phyloP scores from a whole-genome alignment of 176 grass and related monocot species.

The Phoenix roebelenii region DNA sequence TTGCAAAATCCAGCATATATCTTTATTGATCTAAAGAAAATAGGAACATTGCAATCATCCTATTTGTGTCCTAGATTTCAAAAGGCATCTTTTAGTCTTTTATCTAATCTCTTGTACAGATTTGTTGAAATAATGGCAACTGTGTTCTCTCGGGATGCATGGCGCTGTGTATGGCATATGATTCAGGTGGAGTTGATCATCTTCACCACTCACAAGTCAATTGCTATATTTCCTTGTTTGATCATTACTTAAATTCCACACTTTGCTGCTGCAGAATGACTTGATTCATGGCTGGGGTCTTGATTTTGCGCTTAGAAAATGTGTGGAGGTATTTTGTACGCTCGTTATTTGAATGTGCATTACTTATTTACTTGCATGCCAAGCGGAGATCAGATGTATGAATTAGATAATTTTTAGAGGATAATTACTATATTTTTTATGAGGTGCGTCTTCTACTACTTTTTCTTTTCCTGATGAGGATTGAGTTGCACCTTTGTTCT shows the following conservation, averaged over 20 bases:
- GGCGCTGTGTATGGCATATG: conserved; percentile 99
- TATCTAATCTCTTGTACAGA: conserved; percentile 23
- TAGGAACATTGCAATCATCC: too few relatives aligned
- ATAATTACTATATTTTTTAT: background rate
- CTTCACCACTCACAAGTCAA: too few relatives aligned
- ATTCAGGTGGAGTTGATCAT: conserved; percentile 50
- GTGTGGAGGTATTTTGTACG: conserved; percentile 64
- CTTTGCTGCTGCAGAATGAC: conserved; percentile 62
- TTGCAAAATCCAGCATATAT: too few relatives aligned
- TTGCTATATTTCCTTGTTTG: too few relatives aligned
- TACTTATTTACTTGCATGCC: background rate
- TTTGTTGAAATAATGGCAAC: conserved; percentile 99
- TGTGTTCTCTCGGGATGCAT: conserved; percentile 93
- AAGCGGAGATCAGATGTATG: too few relatives aligned
- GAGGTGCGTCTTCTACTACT: background rate
- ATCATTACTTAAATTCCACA: too few relatives aligned
- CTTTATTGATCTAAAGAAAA: too few relatives aligned
- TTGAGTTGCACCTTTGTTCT: too few relatives aligned
- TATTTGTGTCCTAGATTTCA: background rate
- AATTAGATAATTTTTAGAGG: too few relatives aligned
- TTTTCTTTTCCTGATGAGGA: background rate
- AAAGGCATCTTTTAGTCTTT: conserved; percentile 11
- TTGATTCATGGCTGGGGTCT: conserved; percentile 99
- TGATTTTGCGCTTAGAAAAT: conserved; percentile 93
- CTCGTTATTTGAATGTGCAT: background rate